These are phyloP conservation scores for Rugonectria rugulosa DNA, from an alignment of 2,329 filamentous ascomycete species.

Conservation along the genomic window DNA sequence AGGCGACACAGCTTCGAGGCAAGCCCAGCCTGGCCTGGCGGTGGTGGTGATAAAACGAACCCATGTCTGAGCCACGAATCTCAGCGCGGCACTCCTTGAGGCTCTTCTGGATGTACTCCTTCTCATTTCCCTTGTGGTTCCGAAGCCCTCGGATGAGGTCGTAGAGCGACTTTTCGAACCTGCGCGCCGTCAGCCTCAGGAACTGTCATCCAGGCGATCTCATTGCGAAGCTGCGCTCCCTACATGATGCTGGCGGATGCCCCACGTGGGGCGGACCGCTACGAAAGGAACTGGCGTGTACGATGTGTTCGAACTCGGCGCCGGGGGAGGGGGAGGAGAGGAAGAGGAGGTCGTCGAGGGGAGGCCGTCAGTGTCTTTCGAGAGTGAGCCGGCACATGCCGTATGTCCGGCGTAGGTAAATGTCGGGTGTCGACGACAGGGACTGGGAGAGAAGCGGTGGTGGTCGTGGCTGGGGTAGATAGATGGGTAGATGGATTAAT, in stretches of 20 bases:
- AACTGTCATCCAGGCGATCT: neutral
- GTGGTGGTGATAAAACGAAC: constrained; percentile 54
- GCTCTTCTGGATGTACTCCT: constrained; percentile 92
- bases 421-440: neutral
- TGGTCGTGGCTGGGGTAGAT: constrained; percentile 1
- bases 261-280: constrained; percentile 39
- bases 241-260: constrained; percentile 40
- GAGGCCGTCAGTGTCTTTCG: constrained; percentile 30
- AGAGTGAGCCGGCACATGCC: constrained; percentile 33
- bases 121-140: constrained; percentile 94
- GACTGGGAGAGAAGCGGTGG: neutral
- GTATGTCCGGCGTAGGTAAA: constrained; percentile 15
- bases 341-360: neutral
- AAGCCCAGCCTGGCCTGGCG: neutral
- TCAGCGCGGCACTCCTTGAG: constrained; percentile 95
- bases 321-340: neutral
- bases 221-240: constrained; percentile 23
- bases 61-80: constrained; percentile 92
- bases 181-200: constrained; percentile 49
- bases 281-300: constrained; percentile 15
- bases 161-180: constrained; percentile 99
- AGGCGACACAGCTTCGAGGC: neutral
- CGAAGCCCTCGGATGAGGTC: constrained; percentile 97
- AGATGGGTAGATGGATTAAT: neutral
- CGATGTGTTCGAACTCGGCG: constrained; percentile 16